Conservation (phyloP, 1,139 yeast genomes). For the Wickerhamiella infanticola region DNA sequence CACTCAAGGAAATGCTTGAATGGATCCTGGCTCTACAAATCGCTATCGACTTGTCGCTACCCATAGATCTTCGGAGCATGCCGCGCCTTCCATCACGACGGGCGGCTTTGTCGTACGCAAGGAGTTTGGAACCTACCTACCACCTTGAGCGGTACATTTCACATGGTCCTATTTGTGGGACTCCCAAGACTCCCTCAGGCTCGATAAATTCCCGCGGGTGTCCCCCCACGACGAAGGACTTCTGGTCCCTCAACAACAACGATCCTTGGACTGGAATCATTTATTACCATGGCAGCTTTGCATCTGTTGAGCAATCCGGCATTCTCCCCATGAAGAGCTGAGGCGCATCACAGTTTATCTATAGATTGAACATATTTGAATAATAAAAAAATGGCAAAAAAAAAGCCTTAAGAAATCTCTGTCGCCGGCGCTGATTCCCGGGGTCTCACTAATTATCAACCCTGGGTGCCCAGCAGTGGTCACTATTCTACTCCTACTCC, state of each 20-base stretch:
- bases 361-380: neutral
- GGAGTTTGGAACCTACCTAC: too few relatives aligned
- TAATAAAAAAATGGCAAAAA: neutral
- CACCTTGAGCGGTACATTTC: too few relatives aligned
- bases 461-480: constrained; percentile 26
- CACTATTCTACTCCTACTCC: constrained; percentile 8
- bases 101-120: neutral
- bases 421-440: constrained; percentile 26
- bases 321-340: neutral
- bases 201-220: neutral
- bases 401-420: constrained; percentile 4
- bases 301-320: neutral
- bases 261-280: neutral
- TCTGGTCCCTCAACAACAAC: neutral
- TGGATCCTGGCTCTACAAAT: constrained; percentile 38
- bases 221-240: neutral
- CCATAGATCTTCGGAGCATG: constrained; percentile 25
- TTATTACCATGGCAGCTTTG: neutral
- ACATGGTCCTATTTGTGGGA: too few relatives aligned
- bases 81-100: neutral
- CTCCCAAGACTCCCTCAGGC: too few relatives aligned
- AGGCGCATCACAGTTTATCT: neutral
- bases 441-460: constrained; percentile 18
- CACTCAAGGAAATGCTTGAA: constrained; percentile 39
- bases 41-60: constrained; percentile 28